Evolutionary conservation across 1,284 basidiomycete species (phyloP), one percentile per base, ranked within the genome.

Genomic region (Puccinia horiana): DNA sequence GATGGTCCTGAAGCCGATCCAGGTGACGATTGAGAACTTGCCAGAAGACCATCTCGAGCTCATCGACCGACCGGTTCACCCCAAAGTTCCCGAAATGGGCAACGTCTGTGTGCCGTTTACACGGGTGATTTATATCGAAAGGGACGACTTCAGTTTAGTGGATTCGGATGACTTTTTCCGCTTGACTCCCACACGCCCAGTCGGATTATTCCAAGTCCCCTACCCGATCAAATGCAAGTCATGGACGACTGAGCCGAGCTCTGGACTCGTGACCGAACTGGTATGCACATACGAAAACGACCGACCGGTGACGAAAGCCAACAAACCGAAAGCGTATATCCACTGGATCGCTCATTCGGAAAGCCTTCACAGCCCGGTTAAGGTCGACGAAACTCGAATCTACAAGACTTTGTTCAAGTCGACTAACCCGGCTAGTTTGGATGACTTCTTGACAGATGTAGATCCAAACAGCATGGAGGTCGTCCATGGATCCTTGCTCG

Each of bases 261-360:
- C 91, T 0, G 93, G 94, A 40, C 88, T 91, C 75, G 92, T 96
- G 12, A 89, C 89, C 4, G 94, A 96, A 88, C 90, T 99, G 70
- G 87, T 92, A 76, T 94, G 92, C 86, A 90, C 89, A 54, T 88
- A 95, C 42, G 95, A 98, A 87, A 80, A 80, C 47, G 52, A 80
- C 16, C 23, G 29, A 8, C 91, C 94, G 84, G 90, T 89, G 56
- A 85, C 84, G 35, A 81, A 67, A 58, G 92, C 91, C 87, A 79
- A 84, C 75, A 98, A 98, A 87, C 93, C 95, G 44, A 97, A 98
- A 87, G 92, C 95, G 20, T 99, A 92, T 88, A 95, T 99, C 86
- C 97, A 99, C 87, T 99, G 97, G 97, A 94, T 99, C 23, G 95
- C 94, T 63, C 92, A 94, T 84, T 93, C 96, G 85, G 89, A 90